A percentile compares a stretch with the other conserved stretches of the same genome.
Evolutionary conservation across 78 protist genomes (phyloP).

Genomic region (Dictyostelium discoideum): DNA sequence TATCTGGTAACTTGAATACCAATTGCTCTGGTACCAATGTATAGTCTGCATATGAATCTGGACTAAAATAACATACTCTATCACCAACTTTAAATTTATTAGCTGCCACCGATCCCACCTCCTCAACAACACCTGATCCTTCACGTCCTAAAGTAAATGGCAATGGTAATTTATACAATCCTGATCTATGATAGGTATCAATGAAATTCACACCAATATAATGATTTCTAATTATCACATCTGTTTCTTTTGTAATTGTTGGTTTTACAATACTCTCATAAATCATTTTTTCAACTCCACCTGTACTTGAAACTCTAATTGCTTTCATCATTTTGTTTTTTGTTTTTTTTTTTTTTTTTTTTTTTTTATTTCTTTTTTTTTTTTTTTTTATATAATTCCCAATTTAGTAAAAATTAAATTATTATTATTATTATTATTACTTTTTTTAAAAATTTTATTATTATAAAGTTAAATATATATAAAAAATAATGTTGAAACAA

Average conservation of each 20-base stretch:
- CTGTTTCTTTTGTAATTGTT: not conserved
- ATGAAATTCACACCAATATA: conserved; percentile 87
- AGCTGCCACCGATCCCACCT: conserved; percentile 45
- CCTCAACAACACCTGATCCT: conserved; percentile 81
- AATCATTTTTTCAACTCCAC: conserved; percentile 36
- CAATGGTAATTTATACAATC: conserved; percentile 49
- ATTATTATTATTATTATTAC: no score
- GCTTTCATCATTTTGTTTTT: conserved; percentile 39
- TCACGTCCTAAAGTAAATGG: conserved; percentile 86
- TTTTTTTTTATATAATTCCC: no score
- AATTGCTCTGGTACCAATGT: conserved; percentile 22
- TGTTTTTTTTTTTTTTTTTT: no score
- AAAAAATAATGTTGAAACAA: no score
- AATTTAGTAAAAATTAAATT: no score
- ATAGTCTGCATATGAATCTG: conserved; percentile 67
- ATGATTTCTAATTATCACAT: conserved; percentile 56
- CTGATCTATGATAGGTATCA: conserved; percentile 87
- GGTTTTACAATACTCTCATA: conserved; percentile 41
- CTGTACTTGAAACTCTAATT: conserved; percentile 20
- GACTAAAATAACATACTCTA: conserved; percentile 67
- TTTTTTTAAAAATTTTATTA: no score
- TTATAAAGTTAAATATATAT: no score
- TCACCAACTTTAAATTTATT: conserved; percentile 56
- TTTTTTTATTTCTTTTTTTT: no score
- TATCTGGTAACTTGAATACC: conserved; percentile 25